Evolutionary conservation across 164 flowering plant genomes (phyloP).

Genomic region (Warburgia ugandensis): DNA sequence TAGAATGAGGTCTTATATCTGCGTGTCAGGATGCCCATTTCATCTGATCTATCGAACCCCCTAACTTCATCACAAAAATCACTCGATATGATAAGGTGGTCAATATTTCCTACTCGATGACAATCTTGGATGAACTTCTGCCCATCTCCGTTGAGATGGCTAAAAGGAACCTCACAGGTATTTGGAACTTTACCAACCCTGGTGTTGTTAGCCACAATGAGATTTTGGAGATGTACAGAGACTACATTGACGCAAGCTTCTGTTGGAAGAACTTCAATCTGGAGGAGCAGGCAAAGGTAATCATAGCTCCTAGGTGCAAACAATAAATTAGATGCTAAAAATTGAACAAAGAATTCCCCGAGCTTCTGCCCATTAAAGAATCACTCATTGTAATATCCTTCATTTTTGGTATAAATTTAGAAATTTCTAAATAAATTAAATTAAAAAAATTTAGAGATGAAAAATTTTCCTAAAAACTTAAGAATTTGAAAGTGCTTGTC

Average conservation of each 20-base stretch:
- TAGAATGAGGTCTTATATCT: too few relatives aligned
- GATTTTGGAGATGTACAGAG: conserved; percentile 33
- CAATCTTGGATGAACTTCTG: conserved; percentile 35
- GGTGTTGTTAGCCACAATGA: conserved; percentile 42
- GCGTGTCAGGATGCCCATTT: conserved; percentile 40
- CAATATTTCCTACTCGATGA: conserved; percentile 36
- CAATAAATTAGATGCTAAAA: conserved; percentile 32
- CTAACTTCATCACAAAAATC: conserved; percentile 36
- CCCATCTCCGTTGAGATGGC: conserved; percentile 41
- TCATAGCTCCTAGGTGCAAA: conserved; percentile 37
- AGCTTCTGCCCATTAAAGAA: conserved; percentile 31
- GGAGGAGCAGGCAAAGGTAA: conserved; percentile 41
- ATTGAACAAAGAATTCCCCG: conserved; percentile 30
- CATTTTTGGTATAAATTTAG: conserved; percentile 23
- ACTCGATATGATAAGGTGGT: conserved; percentile 35
- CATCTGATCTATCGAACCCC: conserved; percentile 32
- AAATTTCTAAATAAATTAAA: conserved; percentile 37
- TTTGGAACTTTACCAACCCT: conserved; percentile 40
- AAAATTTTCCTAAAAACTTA: too few relatives aligned
- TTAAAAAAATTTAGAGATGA: conserved; percentile 22
- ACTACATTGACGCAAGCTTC: conserved; percentile 29
- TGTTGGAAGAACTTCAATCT: conserved; percentile 36
- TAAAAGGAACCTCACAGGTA: conserved; percentile 34
- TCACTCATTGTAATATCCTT: too few relatives aligned
- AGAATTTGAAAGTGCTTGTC: too few relatives aligned